A percentile compares a stretch with the other conserved stretches of the same genome.
Evolutionary conservation across 2,329 filamentous ascomycete genomes (phyloP).

Genomic region (Trichoderma breve): DNA sequence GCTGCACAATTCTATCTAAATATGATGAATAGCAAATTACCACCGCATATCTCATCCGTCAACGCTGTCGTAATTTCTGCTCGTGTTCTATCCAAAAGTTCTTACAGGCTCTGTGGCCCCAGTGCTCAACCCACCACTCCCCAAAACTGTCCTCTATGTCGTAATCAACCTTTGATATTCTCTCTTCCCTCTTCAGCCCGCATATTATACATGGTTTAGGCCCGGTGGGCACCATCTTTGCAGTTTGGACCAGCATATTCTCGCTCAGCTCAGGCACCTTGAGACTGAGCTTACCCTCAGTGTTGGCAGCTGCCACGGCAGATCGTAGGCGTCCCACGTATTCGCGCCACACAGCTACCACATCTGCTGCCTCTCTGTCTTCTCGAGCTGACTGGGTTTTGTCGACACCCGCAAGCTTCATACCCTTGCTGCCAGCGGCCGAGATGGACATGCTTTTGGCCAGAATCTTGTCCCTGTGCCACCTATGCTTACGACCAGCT

Average conservation of each 20-base stretch:
- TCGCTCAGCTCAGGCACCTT: conserved; percentile 70
- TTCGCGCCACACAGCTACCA: conserved; percentile 70
- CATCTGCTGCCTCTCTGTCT: conserved; percentile 79
- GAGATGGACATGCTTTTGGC: conserved; percentile 88
- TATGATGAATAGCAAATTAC: neutral
- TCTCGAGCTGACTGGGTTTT: conserved; percentile 79
- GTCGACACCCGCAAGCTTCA: conserved; percentile 88
- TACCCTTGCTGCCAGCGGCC: conserved; percentile 71
- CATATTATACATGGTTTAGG: conserved; percentile 79
- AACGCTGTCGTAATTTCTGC: conserved; percentile 66
- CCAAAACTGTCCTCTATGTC: conserved; percentile 87
- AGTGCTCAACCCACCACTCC: conserved; percentile 94
- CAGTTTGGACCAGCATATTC: conserved; percentile 63
- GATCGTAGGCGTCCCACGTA: conserved; percentile 73
- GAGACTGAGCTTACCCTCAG: conserved; percentile 51
- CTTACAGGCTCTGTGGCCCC: conserved; percentile 75
- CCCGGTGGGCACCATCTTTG: conserved; percentile 72
- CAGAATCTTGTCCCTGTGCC: conserved; percentile 85
- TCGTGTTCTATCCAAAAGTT: conserved; percentile 85
- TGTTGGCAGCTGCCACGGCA: conserved; percentile 65
- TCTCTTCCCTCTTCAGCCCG: conserved; percentile 83
- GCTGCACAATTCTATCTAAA: neutral
- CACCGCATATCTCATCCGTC: neutral
- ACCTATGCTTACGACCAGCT: conserved; percentile 79
- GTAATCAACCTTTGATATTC: conserved; percentile 71